Evolutionary conservation across 1,284 basidiomycete species (phyloP), one percentile per base, ranked within the genome.

Genomic region (Agroathelia rolfsii): DNA sequence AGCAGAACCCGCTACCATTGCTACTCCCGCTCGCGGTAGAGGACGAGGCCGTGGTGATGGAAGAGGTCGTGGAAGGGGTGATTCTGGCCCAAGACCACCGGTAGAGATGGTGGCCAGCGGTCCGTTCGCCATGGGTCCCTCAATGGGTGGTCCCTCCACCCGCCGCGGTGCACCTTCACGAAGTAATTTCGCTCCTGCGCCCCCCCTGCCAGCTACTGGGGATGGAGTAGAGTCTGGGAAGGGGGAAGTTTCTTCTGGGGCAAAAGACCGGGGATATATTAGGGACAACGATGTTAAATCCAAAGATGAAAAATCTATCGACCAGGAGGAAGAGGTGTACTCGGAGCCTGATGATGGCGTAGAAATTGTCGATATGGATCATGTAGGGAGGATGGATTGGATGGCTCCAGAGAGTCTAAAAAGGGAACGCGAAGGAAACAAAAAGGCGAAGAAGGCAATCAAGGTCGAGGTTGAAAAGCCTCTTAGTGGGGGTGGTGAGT

Each of bases 261-360:
- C 62, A 37, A 58, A n/a, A n/a, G n/a, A n/a, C n/a, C n/a, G 46
- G 22, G 41, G 47, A 41, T 56, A 60, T 37, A 41, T 38, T 7
- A 55, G 56, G 10, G 44, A 41, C 15, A 46, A 41, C 29, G 44
- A 42, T 36, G 38, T 23, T 3, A 37, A 6, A 27, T 48, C 48
- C 28, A 44, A 47, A 8, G 41, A 46, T 16, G 48, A 48, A 27
- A 51, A 58, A 20, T n/a, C n/a, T n/a, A 54, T 55, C 7, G 66
- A 69, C 18, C 51, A 55, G n/a, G 69, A 77, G 16, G 71, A 62
- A 3, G 81, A 86, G 40, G 64, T 67, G 6, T 89, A 90, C 55
- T 89, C 86, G n/a, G 87, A 90, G 43, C 77, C 82, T 15, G 87
- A 90, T 48, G 84, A 87, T 36, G 83, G 82, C 6, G 74, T 82